Conservation (phyloP, 805 yeast genomes). For the Kuraishia capsulata region DNA sequence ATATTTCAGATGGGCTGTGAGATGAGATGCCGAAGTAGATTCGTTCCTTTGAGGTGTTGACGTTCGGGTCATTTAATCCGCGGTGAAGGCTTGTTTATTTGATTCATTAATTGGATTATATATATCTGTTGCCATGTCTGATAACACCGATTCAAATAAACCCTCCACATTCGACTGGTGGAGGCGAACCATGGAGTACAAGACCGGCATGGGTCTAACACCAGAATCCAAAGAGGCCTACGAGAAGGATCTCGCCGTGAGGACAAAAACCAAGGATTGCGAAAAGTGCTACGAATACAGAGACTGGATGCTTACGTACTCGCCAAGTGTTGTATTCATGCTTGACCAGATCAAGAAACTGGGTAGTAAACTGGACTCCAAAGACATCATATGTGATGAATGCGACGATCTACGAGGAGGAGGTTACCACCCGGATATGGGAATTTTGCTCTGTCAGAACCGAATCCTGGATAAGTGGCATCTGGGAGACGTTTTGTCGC, state of each 20-base stretch:
- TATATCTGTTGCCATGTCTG: too few relatives aligned
- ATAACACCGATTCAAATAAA: too few relatives aligned
- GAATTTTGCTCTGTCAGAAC: slow-evolving; percentile 83
- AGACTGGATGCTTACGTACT: slow-evolving; percentile 70
- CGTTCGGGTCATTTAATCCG: too few relatives aligned
- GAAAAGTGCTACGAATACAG: slow-evolving; percentile 61
- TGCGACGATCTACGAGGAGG: slow-evolving; percentile 73
- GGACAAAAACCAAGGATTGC: slow-evolving; percentile 47
- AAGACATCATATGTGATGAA: slow-evolving; percentile 64
- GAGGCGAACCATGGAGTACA: slow-evolving; percentile 62
- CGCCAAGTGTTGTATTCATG: slow-evolving; percentile 86
- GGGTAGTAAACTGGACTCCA: slow-evolving; percentile 32
- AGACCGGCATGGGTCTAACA: slow-evolving; percentile 59
- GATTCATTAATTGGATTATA: too few relatives aligned
- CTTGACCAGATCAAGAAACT: slow-evolving; percentile 68
- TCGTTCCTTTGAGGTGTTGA: too few relatives aligned
- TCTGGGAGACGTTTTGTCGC: slow-evolving; percentile 84
- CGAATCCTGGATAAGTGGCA: slow-evolving; percentile 66
- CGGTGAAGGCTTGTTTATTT: too few relatives aligned
- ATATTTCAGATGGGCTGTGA: too few relatives aligned
- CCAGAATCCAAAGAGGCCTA: slow-evolving; percentile 43
- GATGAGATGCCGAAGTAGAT: too few relatives aligned
- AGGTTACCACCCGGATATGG: slow-evolving; percentile 87
- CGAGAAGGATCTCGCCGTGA: slow-evolving; percentile 41
- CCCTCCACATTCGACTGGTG: slow-evolving; percentile 71